Percentiles rank a stretch among this genome's conserved stretches.
phyloP scores from a whole-genome alignment of 352 stramenopile genomes.

The Phytophthora megakarya region DNA sequence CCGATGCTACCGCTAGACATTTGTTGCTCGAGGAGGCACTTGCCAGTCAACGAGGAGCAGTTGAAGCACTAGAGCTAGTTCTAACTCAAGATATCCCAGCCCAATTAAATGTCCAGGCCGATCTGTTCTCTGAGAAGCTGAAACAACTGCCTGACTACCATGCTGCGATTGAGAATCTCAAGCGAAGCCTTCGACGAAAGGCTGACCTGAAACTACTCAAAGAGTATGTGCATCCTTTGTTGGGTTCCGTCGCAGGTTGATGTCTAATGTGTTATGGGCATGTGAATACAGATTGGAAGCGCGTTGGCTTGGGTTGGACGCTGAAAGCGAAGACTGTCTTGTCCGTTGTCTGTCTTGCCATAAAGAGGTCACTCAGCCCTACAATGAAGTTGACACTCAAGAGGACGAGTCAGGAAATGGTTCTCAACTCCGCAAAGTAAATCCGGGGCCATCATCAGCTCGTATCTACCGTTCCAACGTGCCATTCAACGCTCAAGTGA shows the following conservation, averaged over 20 bases:
- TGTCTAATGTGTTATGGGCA: too few relatives aligned
- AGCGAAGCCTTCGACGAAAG: constrained; percentile 52
- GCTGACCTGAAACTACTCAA: constrained; percentile 66
- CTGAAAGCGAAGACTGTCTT: constrained; percentile 65
- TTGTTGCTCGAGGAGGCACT: constrained; percentile 32
- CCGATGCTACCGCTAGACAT: constrained; percentile 38
- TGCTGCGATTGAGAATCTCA: constrained; percentile 49
- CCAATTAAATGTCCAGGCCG: constrained; percentile 32
- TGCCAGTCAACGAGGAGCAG: constrained; percentile 37
- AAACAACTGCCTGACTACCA: constrained; percentile 49
- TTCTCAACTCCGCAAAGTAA: constrained; percentile 50
- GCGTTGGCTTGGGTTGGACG: constrained; percentile 50
- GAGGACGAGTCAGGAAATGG: constrained; percentile 29
- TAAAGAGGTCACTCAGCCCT: constrained; percentile 53
- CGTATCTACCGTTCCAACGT: constrained; percentile 69
- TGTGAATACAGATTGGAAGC: constrained; percentile 55
- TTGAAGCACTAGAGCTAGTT: constrained; percentile 42
- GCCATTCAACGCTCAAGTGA: constrained; percentile 55
- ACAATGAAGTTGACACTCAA: constrained; percentile 20
- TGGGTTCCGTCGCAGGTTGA: too few relatives aligned
- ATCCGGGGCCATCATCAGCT: constrained; percentile 50
- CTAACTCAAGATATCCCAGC: constrained; percentile 32
- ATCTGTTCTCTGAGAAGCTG: constrained; percentile 52
- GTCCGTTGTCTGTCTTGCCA: constrained; percentile 73
- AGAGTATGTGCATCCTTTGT: constrained; percentile 58